These are phyloP conservation scores for Gonium pectorale DNA, from an alignment of 139 green algal species.

Conservation along the genomic window DNA sequence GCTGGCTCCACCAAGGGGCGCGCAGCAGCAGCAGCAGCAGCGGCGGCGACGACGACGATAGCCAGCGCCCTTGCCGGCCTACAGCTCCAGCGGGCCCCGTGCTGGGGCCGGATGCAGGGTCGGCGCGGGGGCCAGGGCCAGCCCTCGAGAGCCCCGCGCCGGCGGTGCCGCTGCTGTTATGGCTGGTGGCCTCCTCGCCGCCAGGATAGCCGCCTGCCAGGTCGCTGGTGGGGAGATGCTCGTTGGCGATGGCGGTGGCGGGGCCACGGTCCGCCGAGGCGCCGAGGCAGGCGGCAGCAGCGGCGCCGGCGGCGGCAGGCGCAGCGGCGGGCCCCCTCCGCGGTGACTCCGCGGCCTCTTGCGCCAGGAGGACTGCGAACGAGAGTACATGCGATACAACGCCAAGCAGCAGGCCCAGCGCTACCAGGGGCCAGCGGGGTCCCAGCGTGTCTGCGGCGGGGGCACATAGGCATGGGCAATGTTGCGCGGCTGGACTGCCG, in stretches of 20 bases:
- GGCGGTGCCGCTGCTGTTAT: not conserved
- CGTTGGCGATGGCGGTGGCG: no score
- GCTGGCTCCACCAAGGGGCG: constrained; percentile 1
- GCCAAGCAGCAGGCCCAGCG: not conserved
- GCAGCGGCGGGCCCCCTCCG: no score
- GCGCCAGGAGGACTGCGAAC: no score
- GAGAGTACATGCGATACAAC: not conserved
- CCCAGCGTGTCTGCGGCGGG: not conserved
- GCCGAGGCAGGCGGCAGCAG: no score
- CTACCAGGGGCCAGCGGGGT: not conserved
- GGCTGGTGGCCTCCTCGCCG: no score
- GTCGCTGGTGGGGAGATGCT: no score
- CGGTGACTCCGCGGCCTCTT: no score
- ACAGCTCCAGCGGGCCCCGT: not conserved
- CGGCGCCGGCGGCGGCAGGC: no score
- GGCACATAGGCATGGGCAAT: not conserved
- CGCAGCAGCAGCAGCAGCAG: not conserved
- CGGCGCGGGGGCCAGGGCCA: not conserved
- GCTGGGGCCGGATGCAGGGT: not conserved
- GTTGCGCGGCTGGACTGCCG: no score
- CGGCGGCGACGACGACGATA: not conserved
- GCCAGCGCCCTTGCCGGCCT: not conserved
- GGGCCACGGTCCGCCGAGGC: no score
- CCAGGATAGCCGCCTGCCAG: no score
- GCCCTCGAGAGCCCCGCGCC: not conserved